Evolutionary conservation across 306 rosid species (phyloP), one percentile per base, ranked within the genome.

Genomic region (Prunus dulcis): DNA sequence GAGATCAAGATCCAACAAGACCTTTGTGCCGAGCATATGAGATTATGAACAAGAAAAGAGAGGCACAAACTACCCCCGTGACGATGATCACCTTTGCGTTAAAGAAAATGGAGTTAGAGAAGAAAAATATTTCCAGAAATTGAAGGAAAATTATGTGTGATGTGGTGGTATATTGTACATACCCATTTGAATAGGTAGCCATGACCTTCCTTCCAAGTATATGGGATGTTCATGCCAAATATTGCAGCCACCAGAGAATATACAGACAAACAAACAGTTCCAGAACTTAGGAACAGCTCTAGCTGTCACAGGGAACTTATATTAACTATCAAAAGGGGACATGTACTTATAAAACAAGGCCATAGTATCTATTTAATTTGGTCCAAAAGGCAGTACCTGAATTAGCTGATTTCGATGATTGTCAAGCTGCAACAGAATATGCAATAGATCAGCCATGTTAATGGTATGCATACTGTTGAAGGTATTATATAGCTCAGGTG

Each of bases 11-110:
- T 76, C 93, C 96, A 52, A 94, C 89, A 50, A 94, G 94, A 65
- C 98, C 98, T 85, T 87, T 94, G 84, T 89, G 93, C 67, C 96
- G 86, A 22, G 98, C 98, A 78, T 91, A 91, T 3, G 94, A 71
- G 68, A 88, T 82, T 74, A 91, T 73, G 34, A 87, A 79, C 41
- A 91, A 4, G 85, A 91, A 90, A 74, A 94, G 13, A 12, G 89
- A 71, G 53, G 84, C 88, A 41, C 97, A 82, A 60, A 45, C 81
- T 68, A 86, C 61, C 84, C 94, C 98, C 3, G 86, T 55, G 32
- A 87, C 23, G 51, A 90, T 86, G 77, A 91, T 90, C 88, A 94
- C 98, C 98, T 93, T 32, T 68, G 66, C 27, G 60, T 4, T 52
- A 63, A 6, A 7, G 52, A 56, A 56, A 14, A 14, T 0, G 50